Evolutionary conservation across 192 early-diverging fungal species (phyloP).

Genomic region (Lobosporangium transversale): DNA sequence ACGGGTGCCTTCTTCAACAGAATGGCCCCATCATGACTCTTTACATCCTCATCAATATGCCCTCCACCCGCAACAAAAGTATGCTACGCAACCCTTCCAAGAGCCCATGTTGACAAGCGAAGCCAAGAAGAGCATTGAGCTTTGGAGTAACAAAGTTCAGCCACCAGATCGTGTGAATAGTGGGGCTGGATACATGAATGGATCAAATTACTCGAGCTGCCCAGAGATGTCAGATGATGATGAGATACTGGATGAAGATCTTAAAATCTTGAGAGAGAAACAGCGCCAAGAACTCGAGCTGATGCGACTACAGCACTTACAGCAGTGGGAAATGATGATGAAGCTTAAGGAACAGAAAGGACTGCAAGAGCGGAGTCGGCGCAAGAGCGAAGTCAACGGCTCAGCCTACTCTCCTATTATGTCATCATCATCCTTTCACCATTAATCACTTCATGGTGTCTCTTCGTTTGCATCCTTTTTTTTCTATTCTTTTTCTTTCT

Average conservation of each 20-base stretch:
- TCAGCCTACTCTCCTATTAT: constrained; percentile 5
- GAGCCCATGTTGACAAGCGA: constrained; percentile 13
- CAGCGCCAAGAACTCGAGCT: constrained; percentile 38
- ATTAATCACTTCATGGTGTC: too few relatives aligned
- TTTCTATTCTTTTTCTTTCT: too few relatives aligned
- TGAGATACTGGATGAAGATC: constrained; percentile 40
- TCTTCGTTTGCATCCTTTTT: too few relatives aligned
- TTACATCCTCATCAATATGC: constrained; percentile 16
- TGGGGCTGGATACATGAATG: constrained; percentile 19
- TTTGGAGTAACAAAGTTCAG: constrained; percentile 9
- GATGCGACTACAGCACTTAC: constrained; percentile 38
- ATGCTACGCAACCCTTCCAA: background rate
- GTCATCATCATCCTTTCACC: background rate
- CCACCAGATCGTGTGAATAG: background rate
- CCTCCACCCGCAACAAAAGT: constrained; percentile 4
- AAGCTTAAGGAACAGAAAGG: constrained; percentile 44
- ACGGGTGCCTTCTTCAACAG: constrained; percentile 12
- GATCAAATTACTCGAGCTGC: constrained; percentile 46
- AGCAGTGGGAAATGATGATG: constrained; percentile 52
- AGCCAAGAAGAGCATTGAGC: constrained; percentile 29
- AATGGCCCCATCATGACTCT: background rate
- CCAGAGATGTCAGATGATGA: constrained; percentile 48
- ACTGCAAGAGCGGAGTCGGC: constrained; percentile 25
- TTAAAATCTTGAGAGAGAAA: constrained; percentile 36
- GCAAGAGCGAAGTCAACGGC: constrained; percentile 33